A percentile compares a stretch with the other conserved stretches of the same genome.
Conservation (phyloP, 768 basidiomycete species). For the Russula vinacea region DNA sequence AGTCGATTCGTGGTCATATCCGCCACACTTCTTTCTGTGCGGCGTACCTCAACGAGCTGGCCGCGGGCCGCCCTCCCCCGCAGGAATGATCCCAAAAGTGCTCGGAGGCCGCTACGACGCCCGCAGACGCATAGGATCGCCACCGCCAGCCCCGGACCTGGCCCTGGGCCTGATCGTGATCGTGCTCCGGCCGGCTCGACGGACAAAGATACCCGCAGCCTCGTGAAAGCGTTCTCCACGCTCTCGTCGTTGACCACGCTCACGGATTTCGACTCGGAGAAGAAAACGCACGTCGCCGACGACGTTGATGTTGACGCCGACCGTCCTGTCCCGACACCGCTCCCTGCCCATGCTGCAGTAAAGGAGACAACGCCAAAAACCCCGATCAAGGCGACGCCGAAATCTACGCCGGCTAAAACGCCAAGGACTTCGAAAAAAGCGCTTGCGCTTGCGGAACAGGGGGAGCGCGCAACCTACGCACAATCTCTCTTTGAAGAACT, state of each 20-base stretch:
- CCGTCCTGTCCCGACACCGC: not conserved
- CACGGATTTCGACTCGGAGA: conserved; percentile 20
- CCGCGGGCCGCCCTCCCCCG: not conserved
- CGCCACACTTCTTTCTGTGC: not conserved
- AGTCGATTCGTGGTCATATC: not conserved
- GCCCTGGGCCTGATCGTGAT: not conserved
- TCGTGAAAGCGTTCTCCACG: conserved; percentile 22
- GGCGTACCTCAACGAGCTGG: not conserved
- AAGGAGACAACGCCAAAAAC: conserved; percentile 2
- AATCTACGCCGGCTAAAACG: conserved; percentile 18
- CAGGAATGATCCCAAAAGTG: conserved; percentile 16
- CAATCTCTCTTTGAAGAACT: conserved; percentile 28
- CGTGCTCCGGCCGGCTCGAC: not conserved
- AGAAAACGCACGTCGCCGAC: not conserved
- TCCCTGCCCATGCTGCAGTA: not conserved
- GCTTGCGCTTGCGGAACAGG: conserved; percentile 21
- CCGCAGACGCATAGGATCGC: not conserved
- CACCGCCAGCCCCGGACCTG: conserved; percentile 2
- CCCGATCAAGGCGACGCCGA: conserved; percentile 7
- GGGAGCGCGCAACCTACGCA: conserved; percentile 27
- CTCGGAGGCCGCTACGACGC: conserved; percentile 16
- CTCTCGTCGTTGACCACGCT: conserved; percentile 22
- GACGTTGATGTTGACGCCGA: not conserved
- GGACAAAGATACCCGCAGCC: not conserved
- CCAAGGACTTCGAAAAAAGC: conserved; percentile 29